A percentile compares a stretch with the other conserved stretches of the same genome.
Conservation (phyloP, 2,329 filamentous ascomycete species). For the Penicillium olsonii region DNA sequence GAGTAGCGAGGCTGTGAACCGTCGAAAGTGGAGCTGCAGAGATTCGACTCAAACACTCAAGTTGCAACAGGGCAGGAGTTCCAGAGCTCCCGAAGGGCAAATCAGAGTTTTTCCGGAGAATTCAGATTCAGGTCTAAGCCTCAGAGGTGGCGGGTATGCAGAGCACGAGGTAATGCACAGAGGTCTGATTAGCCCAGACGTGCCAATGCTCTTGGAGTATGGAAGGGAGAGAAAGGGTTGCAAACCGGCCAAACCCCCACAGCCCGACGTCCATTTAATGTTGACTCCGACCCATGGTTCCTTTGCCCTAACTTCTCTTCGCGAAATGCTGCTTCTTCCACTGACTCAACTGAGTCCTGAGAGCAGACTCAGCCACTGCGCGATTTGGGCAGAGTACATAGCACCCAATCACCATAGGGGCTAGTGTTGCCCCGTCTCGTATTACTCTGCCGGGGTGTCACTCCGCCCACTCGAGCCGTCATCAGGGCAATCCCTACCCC, state of each 20-base stretch:
- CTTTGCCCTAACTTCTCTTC: background rate
- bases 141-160: background rate
- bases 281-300: background rate
- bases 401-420: conserved; percentile 14
- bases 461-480: conserved; percentile 8
- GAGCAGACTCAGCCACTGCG: conserved; percentile 12
- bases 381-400: conserved; percentile 4
- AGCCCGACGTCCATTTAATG: background rate
- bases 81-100: background rate
- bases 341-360: background rate
- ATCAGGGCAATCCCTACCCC: conserved; percentile 4
- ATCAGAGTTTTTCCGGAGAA: background rate
- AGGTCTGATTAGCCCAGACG: background rate
- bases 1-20: background rate
- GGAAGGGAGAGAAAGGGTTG: background rate
- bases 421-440: conserved; percentile 15
- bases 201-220: no score
- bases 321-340: background rate
- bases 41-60: no score
- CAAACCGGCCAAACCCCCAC: background rate
- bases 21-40: background rate
- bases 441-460: conserved; percentile 12
- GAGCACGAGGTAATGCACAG: background rate
- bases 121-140: background rate
- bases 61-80: background rate